Conservation (phyloP, 2,329 filamentous ascomycete species). For the Colletotrichum sp. region DNA sequence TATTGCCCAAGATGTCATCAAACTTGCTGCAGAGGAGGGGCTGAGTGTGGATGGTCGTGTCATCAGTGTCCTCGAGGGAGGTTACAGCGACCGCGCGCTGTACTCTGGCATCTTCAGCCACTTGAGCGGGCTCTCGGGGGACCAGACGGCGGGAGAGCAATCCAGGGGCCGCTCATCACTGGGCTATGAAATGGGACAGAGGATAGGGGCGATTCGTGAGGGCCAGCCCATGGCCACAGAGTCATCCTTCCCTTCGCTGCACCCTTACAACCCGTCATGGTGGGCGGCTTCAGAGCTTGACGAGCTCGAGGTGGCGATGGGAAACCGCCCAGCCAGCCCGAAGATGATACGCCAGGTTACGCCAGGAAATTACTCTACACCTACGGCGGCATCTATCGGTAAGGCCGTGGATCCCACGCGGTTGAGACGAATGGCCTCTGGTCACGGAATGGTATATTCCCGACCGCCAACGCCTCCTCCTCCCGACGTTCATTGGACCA, state of each 20-base stretch:
- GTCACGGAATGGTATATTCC: constrained; percentile 42
- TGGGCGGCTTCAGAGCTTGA: constrained; percentile 72
- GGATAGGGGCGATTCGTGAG: constrained; percentile 45
- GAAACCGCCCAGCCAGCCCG: constrained; percentile 52
- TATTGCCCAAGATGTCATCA: constrained; percentile 85
- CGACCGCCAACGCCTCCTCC: constrained; percentile 69
- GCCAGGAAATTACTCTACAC: constrained; percentile 79
- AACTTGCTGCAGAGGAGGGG: constrained; percentile 79
- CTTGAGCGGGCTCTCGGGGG: constrained; percentile 78
- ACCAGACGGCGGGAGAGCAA: constrained; percentile 39
- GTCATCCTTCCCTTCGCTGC: constrained; percentile 33
- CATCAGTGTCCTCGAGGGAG: constrained; percentile 93
- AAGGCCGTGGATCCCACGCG: constrained; percentile 75
- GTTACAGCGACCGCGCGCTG: constrained; percentile 92
- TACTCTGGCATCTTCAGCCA: constrained; percentile 90
- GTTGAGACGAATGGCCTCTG: constrained; percentile 68
- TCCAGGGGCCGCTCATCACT: constrained; percentile 46
- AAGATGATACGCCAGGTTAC: constrained; percentile 62
- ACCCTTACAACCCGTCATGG: constrained; percentile 72
- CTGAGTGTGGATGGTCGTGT: constrained; percentile 82
- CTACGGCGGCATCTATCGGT: constrained; percentile 85
- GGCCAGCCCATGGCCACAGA: constrained; percentile 31
- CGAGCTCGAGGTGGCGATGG: constrained; percentile 67
- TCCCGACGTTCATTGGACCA: constrained; percentile 84
- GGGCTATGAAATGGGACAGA: constrained; percentile 63